Base-by-base conservation (phyloP, 371 early-diverging fungal genomes). In the Encephalitozoon cuniculi region DNA sequence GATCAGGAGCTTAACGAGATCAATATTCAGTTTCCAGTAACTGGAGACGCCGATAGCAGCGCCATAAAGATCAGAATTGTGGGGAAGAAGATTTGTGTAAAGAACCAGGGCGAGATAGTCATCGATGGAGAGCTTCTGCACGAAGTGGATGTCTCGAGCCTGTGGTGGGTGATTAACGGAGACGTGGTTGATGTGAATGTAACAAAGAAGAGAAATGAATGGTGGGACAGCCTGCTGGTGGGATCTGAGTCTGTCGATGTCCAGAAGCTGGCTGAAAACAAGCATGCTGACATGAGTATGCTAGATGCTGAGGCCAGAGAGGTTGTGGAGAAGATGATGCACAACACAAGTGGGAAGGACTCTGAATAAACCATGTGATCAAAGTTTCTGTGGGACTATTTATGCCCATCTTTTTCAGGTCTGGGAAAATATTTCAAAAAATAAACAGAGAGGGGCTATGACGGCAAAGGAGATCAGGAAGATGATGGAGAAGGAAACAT, bases 211-310 rank as follows among this genome's bases (percentile, higher is more conserved):
- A 26, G 28, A 15, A 64, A 54, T 9, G 67, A 74, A n/a, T 65
- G 74, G 65, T 74, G 74, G 74, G 49, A 46, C 23, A 66, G 37
- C n/a, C 28, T 74, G n/a, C 18, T 74, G 11, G 67, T 66, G 28
- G 74, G 74, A 26, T 44, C 64, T 51, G 73, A 72, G 23, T 37
- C 23, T 9, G 34, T 64, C 23, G 71, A 71, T 63, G 59, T 43
- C 5, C 23, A 25, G 23, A 40, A 66, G 18, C 23, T 54, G 9
- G 74, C 65, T 23, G 74, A 74, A 43, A 25, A 74, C 7, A 32
- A 18, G 52, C 40, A 74, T 54, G 41, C 21, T 2, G 66, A 65
- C 54, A 51, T 53, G 28, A 41, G 53, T 32, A 74, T 74, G 65
- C 54, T 74, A 11, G 67, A 66, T 53, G 54, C 64, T 0, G 67